phyloP scores from a whole-genome alignment of 768 basidiomycete species.

The Tricholomella constricta region DNA sequence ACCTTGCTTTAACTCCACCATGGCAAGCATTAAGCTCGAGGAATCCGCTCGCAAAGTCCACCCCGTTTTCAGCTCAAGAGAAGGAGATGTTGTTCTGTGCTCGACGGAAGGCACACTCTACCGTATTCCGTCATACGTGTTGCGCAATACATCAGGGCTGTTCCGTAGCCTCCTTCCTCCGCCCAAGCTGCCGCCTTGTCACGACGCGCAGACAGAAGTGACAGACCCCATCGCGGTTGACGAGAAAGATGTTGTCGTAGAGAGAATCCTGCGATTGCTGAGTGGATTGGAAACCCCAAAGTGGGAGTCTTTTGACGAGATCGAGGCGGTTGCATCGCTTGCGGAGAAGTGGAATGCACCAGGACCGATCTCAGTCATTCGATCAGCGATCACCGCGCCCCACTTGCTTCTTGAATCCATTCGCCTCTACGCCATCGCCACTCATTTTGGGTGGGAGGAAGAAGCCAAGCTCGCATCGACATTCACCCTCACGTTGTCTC shows the following conservation, averaged over 20 bases:
- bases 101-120: conserved; percentile 45
- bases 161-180: conserved; percentile 39
- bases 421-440: conserved; percentile 49
- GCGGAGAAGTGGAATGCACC: conserved; percentile 50
- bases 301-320: conserved; percentile 43
- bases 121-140: conserved; percentile 42
- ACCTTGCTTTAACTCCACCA: conserved; percentile 12
- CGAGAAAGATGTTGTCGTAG: conserved; percentile 38
- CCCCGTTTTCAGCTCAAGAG: conserved; percentile 39
- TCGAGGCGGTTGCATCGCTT: conserved; percentile 39
- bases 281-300: conserved; percentile 40
- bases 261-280: conserved; percentile 41
- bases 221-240: conserved; percentile 25
- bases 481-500: conserved; percentile 39
- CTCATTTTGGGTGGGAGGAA: conserved; percentile 45
- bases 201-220: conserved; percentile 1
- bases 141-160: conserved; percentile 41
- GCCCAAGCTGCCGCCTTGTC: conserved; percentile 2
- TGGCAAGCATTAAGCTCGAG: conserved; percentile 21
- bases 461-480: conserved; percentile 45
- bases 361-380: conserved; percentile 44
- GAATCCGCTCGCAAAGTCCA: conserved; percentile 16
- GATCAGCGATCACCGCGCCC: conserved; percentile 42
- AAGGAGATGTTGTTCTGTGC: conserved; percentile 45
- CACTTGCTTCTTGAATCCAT: conserved; percentile 45